A percentile compares a stretch with the other conserved stretches of the same genome.
These are phyloP conservation scores for Starmerella apicola DNA, from an alignment of 805 yeast genomes.

Conservation along the genomic window DNA sequence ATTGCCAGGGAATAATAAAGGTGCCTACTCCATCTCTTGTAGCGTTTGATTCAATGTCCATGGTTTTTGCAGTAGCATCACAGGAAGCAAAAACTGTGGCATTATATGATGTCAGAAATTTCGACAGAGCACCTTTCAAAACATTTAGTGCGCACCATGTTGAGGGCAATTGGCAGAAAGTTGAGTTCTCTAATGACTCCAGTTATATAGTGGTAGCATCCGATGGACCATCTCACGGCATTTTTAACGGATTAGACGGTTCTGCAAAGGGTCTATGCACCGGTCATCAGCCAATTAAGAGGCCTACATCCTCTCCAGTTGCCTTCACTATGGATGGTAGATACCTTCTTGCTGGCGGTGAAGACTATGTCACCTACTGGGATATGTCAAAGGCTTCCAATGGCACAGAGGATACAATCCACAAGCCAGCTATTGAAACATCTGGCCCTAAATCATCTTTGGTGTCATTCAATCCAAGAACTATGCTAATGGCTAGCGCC, in stretches of 20 bases:
- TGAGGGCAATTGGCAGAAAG: slow-evolving; percentile 39
- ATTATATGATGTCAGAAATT: slow-evolving; percentile 49
- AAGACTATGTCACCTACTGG: slow-evolving; percentile 45
- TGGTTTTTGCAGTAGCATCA: slow-evolving; percentile 60
- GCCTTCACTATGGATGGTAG: slow-evolving; percentile 58
- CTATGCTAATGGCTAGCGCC: slow-evolving; percentile 51
- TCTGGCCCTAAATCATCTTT: slow-evolving; percentile 16
- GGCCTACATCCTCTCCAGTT: slow-evolving; percentile 37
- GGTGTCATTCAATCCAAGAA: slow-evolving; percentile 43
- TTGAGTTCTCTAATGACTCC: slow-evolving; percentile 74
- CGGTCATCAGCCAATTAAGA: slow-evolving; percentile 39
- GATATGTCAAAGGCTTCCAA: slow-evolving; percentile 26
- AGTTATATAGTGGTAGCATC: slow-evolving; percentile 48
- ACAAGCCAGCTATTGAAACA: slow-evolving; percentile 22
- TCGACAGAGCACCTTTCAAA: slow-evolving; percentile 46
- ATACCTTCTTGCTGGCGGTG: slow-evolving; percentile 48
- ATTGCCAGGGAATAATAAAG: slow-evolving; percentile 50
- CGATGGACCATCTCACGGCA: slow-evolving; percentile 42
- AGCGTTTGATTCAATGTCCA: slow-evolving; percentile 75
- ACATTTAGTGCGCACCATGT: slow-evolving; percentile 31
- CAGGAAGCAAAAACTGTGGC: slow-evolving; percentile 35
- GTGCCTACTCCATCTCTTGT: slow-evolving; percentile 43
- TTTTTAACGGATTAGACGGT: slow-evolving; percentile 64
- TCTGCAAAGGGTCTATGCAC: slow-evolving; percentile 34
- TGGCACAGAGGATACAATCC: slow-evolving; percentile 10